Evolutionary conservation across 1,284 basidiomycete species (phyloP), one percentile per base, ranked within the genome.

Genomic region (Apiotrichum domesticum): DNA sequence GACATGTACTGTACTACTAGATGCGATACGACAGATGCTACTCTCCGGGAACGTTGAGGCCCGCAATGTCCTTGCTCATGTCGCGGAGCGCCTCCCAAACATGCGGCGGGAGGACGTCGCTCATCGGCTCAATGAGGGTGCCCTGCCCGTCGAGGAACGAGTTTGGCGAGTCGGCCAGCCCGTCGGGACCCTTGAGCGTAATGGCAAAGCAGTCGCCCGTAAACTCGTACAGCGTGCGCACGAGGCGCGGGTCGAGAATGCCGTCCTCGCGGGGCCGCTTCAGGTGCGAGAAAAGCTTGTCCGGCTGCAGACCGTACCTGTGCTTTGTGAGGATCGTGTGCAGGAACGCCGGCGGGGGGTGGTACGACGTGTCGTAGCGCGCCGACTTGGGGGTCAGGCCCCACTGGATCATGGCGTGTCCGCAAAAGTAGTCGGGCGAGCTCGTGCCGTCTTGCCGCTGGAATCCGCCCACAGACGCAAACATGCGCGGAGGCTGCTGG

Each of bases 271-370:
- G 58, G 1, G 74, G 73, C 11, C 66, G 64, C 45, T 63, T 64
- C 48, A 71, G 57, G 54, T 76, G 72, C 4, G 66, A 66, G 58
- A 72, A 75, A n/a, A 75, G 65, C 51, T 72, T 75, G 37, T 66
- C 58, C 3, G 74, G 69, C 42, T 73, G 72, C 5, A 77, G 65
- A 43, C 66, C 62, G 45, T 63, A 61, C 13, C 71, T 67, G 58
- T 77, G 75, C 63, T 80, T 80, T 14, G 76, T 70, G 43, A 79
- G 70, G 63, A 79, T 79, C 14, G 73, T 73, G 55, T 79, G 79
- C 32, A 77, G 65, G 66, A 80, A 80, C 0, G 76, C 71, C 0
- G 79, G 78, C 33, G 65, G 62, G 9, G 77, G 73, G 55, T 75
- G 73, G 55, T 70, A 76, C 3, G 48, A 34, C 3, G 66, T 58